These are phyloP conservation scores for Chrysoporthe deuterocubensis DNA, from an alignment of 2,329 filamentous ascomycete species.

Conservation along the genomic window DNA sequence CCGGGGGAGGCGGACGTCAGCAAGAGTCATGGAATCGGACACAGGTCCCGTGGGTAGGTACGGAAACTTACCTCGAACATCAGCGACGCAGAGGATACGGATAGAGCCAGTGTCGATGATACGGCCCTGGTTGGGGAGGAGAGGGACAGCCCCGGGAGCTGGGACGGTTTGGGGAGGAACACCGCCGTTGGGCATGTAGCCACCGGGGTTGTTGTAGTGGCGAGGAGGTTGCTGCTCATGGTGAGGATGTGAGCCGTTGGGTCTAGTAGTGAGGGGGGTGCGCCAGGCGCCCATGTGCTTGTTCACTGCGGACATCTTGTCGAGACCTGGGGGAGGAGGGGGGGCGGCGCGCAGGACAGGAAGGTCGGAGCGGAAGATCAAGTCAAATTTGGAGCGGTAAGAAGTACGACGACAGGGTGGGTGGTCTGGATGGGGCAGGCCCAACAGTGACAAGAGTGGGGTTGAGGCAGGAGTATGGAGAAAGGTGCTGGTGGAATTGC, in stretches of 20 bases:
- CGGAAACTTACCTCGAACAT: conserved; percentile 65
- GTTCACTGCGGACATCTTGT: conserved; percentile 25
- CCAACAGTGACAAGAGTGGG: conserved; percentile 13
- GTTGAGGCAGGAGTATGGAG: conserved; percentile 3
- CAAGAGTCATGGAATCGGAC: background rate
- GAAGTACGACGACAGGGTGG: conserved; percentile 10
- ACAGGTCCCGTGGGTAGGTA: background rate
- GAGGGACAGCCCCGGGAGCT: conserved; percentile 64
- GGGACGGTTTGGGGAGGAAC: conserved; percentile 48
- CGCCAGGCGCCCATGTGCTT: conserved; percentile 28
- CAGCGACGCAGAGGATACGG: conserved; percentile 71
- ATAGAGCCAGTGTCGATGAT: conserved; percentile 68
- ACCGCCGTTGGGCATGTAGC: conserved; percentile 67
- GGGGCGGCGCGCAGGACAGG: background rate
- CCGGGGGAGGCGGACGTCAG: conserved; percentile 25
- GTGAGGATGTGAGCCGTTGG: conserved; percentile 28
- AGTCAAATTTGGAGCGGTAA: background rate
- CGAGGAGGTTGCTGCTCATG: conserved; percentile 36
- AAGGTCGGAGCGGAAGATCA: conserved; percentile 4
- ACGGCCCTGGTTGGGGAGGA: conserved; percentile 70
- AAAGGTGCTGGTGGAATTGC: conserved; percentile 14
- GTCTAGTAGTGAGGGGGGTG: conserved; percentile 22
- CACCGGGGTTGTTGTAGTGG: conserved; percentile 53
- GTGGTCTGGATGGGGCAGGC: conserved; percentile 12
- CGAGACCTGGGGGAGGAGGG: background rate